Percentiles rank a stretch among this genome's conserved stretches.
phyloP scores from a whole-genome alignment of 805 yeast genomes.

The Clavispora vitiphila region DNA sequence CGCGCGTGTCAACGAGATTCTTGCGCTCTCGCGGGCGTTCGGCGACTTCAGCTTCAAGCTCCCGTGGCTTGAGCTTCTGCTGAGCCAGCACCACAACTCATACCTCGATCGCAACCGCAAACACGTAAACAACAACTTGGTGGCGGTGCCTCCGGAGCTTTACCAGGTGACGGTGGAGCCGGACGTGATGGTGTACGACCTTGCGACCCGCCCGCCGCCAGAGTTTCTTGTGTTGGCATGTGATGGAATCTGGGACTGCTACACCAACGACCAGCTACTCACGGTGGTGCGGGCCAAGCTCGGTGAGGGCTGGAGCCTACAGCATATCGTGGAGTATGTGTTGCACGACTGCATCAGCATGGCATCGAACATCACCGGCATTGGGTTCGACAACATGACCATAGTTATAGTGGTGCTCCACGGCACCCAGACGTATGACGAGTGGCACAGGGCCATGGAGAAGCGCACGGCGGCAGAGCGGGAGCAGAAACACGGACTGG shows the following conservation, averaged over 20 bases:
- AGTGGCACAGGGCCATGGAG: constrained; percentile 58
- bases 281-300: constrained; percentile 53
- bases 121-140: constrained; percentile 22
- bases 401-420: constrained; percentile 63
- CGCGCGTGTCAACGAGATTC: constrained; percentile 38
- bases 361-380: constrained; percentile 71
- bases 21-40: constrained; percentile 41
- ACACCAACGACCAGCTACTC: constrained; percentile 50
- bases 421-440: constrained; percentile 38
- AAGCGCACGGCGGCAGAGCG: constrained; percentile 26
- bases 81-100: constrained; percentile 24
- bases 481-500: not conserved
- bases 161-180: constrained; percentile 43
- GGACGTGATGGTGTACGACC: constrained; percentile 35
- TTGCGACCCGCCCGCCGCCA: constrained; percentile 19
- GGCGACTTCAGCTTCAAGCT: constrained; percentile 41
- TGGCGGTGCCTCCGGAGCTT: constrained; percentile 39
- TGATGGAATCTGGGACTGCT: constrained; percentile 47
- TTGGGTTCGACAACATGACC: constrained; percentile 83
- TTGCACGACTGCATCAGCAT: constrained; percentile 62
- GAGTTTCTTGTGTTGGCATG: constrained; percentile 41
- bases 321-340: constrained; percentile 53
- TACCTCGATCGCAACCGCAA: constrained; percentile 22
- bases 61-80: constrained; percentile 25
- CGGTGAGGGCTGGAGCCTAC: constrained; percentile 51